These are phyloP conservation scores for Lichtheimia ornata DNA, from an alignment of 371 early-diverging fungal species.

Conservation along the genomic window DNA sequence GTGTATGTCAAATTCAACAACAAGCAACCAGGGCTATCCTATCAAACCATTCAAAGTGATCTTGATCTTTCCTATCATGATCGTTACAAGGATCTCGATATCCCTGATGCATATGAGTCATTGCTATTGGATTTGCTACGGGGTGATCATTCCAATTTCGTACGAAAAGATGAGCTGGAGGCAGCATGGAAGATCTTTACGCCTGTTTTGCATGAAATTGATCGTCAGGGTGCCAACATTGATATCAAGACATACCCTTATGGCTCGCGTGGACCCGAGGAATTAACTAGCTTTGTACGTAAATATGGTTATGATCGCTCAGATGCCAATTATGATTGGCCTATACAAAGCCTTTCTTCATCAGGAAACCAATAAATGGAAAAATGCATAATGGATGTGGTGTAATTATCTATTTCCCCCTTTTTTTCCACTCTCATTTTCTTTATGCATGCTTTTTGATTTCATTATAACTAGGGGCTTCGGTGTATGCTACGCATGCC, in stretches of 20 bases:
- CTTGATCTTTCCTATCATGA: constrained; percentile 87
- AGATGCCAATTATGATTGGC: constrained; percentile 40
- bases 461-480: constrained; percentile 45
- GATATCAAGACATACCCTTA: constrained; percentile 74
- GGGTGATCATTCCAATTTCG: constrained; percentile 95
- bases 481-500: constrained; percentile 63
- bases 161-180: constrained; percentile 92
- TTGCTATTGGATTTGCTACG: constrained; percentile 87
- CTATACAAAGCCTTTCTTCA: constrained; percentile 27
- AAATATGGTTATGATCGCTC: constrained; percentile 67
- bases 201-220: constrained; percentile 87
- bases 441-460: constrained; percentile 1
- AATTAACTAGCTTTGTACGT: constrained; percentile 70
- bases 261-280: constrained; percentile 89
- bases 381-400: background rate
- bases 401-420: background rate
- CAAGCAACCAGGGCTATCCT: constrained; percentile 83
- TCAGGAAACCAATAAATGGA: background rate
- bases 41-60: constrained; percentile 80
- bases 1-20: constrained; percentile 95
- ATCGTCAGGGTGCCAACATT: constrained; percentile 52
- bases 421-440: background rate
- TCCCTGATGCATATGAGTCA: constrained; percentile 96
- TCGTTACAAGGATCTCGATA: constrained; percentile 79
- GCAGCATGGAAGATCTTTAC: constrained; percentile 97